Base-by-base conservation (phyloP, 2,329 filamentous ascomycete species). In the Pseudogymnoascus verrucosus region DNA sequence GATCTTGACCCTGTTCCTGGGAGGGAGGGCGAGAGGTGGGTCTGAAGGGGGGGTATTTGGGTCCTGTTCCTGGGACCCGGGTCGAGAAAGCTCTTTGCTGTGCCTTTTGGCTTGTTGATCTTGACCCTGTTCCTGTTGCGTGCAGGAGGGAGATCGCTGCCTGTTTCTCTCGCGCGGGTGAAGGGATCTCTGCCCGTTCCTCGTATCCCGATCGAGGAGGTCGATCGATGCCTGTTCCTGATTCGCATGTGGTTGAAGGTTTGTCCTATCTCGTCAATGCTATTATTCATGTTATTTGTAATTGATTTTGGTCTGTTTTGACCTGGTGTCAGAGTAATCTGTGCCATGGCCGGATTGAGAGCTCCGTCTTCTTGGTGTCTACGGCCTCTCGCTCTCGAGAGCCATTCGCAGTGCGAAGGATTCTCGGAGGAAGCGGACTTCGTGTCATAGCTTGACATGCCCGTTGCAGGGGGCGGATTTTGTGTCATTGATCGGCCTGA, bases 1-100 rank as follows among this genome's bases (percentile, higher is more conserved):
- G 51, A 57, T 57, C 51, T 57, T 34, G 10, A 21, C 28, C 51
- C 51, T 57, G 51, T 57, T 57, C 51, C 51, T 57, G 51, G 26
- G 5, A 57, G 16, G 28, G n/a, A 4, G n/a, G 51, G 26, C 26
- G n/a, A 19, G 28, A 19, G 12, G n/a, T n/a, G 16, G 12, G 16
- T 12, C 28, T 34, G 51, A 31, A 16, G 14, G 1, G 47, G n/a
- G 10, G 10, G 10, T 14, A 21, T 7, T 34, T 34, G 51, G 51
- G 14, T 10, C 51, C 26, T 57, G 28, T 57, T 57, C 51, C 51
- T 57, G 51, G 51, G 28, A 57, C 51, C n/a, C 28, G 51, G 51
- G 28, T 57, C 28, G 28, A 57, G 28, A 2, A 4, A 57, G 51
- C 51, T 34, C 26, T 8, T 14, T 57, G 51, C 28, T 34, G 28